Conservation (phyloP, 139 green algal genomes). For the Micractinium sp. region DNA sequence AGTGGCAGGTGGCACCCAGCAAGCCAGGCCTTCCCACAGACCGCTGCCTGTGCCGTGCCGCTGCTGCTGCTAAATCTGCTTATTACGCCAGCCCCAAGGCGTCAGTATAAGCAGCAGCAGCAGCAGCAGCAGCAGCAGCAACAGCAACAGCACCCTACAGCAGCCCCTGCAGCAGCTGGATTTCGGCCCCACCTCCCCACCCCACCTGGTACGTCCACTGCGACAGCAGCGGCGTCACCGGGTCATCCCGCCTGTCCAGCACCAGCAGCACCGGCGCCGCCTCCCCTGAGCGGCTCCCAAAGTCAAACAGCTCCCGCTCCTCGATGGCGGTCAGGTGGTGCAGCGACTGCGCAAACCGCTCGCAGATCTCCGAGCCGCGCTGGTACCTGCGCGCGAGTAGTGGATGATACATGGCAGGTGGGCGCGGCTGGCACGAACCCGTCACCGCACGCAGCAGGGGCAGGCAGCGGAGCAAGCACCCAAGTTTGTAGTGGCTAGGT, state of each 20-base stretch:
- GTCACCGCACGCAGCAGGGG: neutral
- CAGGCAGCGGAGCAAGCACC: neutral
- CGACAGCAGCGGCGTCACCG: slow-evolving; percentile 86
- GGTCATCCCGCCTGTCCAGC: slow-evolving; percentile 87
- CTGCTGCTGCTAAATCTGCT: neutral
- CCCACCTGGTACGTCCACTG: slow-evolving; percentile 74
- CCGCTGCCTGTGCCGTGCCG: neutral
- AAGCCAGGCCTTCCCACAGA: neutral
- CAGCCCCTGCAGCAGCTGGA: neutral
- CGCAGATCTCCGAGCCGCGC: slow-evolving; percentile 66
- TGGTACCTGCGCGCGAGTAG: slow-evolving; percentile 67
- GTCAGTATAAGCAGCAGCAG: neutral
- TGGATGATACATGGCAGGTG: too few species aligned
- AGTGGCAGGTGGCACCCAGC: neutral
- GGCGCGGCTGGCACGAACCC: neutral
- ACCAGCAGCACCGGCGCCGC: slow-evolving; percentile 80
- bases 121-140: neutral
- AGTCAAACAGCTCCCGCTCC: slow-evolving; percentile 84
- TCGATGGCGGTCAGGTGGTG: slow-evolving; percentile 67
- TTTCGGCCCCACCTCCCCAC: neutral
- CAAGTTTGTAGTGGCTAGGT: neutral
- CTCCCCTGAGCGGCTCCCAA: slow-evolving; percentile 66
- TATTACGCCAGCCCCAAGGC: too few species aligned
- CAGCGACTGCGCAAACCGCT: slow-evolving; percentile 76
- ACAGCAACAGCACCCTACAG: slow-evolving; percentile 68